Base-by-base conservation (phyloP, 768 basidiomycete species). In the Leccinum boreale region DNA sequence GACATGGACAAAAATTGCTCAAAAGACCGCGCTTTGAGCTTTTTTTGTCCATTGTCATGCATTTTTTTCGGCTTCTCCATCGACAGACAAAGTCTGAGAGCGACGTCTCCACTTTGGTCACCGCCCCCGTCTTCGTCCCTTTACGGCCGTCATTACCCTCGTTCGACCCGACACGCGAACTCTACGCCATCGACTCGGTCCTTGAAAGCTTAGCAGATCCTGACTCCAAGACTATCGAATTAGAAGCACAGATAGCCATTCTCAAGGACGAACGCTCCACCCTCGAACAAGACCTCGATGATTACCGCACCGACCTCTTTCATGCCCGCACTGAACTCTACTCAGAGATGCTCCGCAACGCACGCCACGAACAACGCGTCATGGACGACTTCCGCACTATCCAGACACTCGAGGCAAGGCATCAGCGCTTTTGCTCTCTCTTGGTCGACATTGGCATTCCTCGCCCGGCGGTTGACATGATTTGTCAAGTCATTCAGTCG, bases 41-140 rank as follows among this genome's bases (percentile, higher is more conserved):
- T 42, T n/a, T 39, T 39, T 23, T 21, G 9, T 17, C 28, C 21
- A 26, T 51, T 50, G 55, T 51, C 57, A 82, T 81, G 81, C 76
- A 74, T 5, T 78, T 81, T 63, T 79, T 80, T 73, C 72, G 70
- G 60, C 70, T 80, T 26, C 76, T 79, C 24, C 77, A 82, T 60
- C 78, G 79, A 63, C 77, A 74, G 58, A 73, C 79, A 54, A 79
- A 74, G 65, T 82, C 81, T 19, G 80, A 78, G 29, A 61, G 75
- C 35, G 74, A 76, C 21, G 74, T 79, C 52, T 65, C 67, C 24
- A 60, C 56, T 19, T 59, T 73, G 53, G 19, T 55, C 31, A 53
- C 44, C 3, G 57, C 62, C 6, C 71, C 71, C 7, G 58, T 69
- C 23, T 72, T 69, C 28, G 47, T 70, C 3, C 61, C 68, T 36